Evolutionary conservation across 768 basidiomycete genomes (phyloP).

Genomic region (Boletus edulis): DNA sequence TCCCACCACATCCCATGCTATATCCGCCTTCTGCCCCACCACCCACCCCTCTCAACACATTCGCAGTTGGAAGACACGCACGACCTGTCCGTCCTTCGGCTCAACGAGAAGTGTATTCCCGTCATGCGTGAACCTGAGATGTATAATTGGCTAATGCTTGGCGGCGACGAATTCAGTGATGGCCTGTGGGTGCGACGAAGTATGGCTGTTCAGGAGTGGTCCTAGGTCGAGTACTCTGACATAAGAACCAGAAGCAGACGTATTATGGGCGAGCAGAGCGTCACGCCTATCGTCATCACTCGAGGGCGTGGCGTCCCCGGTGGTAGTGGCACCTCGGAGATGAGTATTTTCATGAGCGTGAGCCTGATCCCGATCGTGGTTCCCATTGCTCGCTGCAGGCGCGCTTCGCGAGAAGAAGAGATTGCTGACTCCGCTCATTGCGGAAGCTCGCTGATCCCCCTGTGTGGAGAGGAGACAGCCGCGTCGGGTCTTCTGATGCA

Average conservation of each 20-base stretch:
- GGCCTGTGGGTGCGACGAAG: constrained; percentile 17
- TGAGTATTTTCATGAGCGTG: too few relatives aligned
- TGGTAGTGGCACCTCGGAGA: constrained; percentile 21
- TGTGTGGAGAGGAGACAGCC: constrained; percentile 20
- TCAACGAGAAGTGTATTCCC: constrained; percentile 27
- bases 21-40: neutral
- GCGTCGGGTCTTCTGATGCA: constrained; percentile 7
- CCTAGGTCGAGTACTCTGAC: constrained; percentile 56
- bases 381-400: constrained; percentile 38
- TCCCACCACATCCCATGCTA: neutral
- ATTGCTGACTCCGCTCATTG: constrained; percentile 29
- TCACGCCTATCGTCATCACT: constrained; percentile 14
- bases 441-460: constrained; percentile 21
- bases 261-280: neutral
- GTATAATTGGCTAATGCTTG: constrained; percentile 44
- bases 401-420: constrained; percentile 64
- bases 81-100: constrained; percentile 51
- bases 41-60: constrained; percentile 11
- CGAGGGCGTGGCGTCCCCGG: constrained; percentile 10
- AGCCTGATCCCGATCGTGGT: constrained; percentile 11
- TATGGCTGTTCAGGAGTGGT: constrained; percentile 24
- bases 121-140: constrained; percentile 43
- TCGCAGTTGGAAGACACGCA: constrained; percentile 43
- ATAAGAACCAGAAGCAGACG: constrained; percentile 35
- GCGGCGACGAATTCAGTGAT: constrained; percentile 35